These are phyloP conservation scores for Leccinum pellstonianum DNA, from an alignment of 768 basidiomycete species.

Conservation along the genomic window DNA sequence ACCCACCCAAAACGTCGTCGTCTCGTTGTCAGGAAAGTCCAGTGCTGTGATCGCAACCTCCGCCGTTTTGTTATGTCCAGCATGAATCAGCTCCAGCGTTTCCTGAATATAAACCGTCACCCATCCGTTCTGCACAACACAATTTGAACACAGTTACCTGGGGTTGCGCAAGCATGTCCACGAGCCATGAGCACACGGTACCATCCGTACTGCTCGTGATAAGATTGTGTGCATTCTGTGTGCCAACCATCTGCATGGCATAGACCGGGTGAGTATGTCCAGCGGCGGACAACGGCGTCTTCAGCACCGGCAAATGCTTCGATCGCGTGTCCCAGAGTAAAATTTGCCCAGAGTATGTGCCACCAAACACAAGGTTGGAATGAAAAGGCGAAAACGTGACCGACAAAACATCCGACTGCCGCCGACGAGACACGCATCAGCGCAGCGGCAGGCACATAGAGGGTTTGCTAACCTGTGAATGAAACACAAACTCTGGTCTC, in stretches of 20 bases:
- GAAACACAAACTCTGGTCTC: constrained; percentile 96
- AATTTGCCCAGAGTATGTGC: constrained; percentile 95
- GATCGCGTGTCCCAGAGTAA: constrained; percentile 97
- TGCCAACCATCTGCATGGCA: constrained; percentile 97
- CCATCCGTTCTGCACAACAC: not conserved
- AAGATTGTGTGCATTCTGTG: constrained; percentile 97
- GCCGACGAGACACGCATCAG: constrained; percentile 5
- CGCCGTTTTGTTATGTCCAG: constrained; percentile 93
- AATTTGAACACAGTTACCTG: constrained; percentile 53
- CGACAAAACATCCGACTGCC: constrained; percentile 93
- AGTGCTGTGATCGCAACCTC: constrained; percentile 94
- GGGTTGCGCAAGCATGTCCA: constrained; percentile 98
- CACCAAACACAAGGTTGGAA: constrained; percentile 94
- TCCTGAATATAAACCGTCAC: constrained; percentile 52
- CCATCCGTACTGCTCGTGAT: constrained; percentile 98
- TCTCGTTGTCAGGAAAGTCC: constrained; percentile 95
- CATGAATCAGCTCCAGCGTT: constrained; percentile 86
- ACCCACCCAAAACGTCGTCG: constrained; percentile 95
- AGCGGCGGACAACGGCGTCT: constrained; percentile 92
- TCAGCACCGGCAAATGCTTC: constrained; percentile 92
- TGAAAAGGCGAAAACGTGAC: constrained; percentile 98
- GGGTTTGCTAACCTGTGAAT: constrained; percentile 76
- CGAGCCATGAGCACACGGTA: constrained; percentile 94
- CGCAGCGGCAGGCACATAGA: not conserved
- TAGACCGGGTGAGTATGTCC: constrained; percentile 99